Base-by-base conservation (phyloP, 352 stramenopile genomes). In the Pythium scleroteichum region DNA sequence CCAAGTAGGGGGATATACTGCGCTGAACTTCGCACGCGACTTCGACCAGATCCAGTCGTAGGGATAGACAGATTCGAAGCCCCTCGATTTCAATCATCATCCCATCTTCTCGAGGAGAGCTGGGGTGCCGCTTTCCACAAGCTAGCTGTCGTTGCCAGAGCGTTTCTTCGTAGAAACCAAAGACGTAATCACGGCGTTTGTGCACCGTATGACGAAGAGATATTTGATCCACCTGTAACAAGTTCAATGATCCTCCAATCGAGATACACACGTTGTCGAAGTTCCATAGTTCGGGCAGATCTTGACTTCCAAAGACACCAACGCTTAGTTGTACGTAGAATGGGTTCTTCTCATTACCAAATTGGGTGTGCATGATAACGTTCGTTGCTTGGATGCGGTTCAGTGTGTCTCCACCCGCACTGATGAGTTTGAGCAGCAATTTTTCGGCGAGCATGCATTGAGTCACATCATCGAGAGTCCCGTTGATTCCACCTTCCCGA, bases 141-240 rank as follows among this genome's bases (percentile, higher is more conserved):
- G 68, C 69, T n/a, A 45, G 45, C 60, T 73, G 55, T 8, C 85
- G 71, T 10, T 82, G 64, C 1, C 63, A 59, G 6, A 89, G 62
- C 59, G 79, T 69, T 22, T 79, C 72, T 67, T 92, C 85, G 53
- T 90, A 90, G 20, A 90, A 83, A 10, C 85, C 82, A 59, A 88
- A 90, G 0, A 90, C 71, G 40, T 88, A 85, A 29, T 88, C 71
- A 1, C 27, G 20, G 1, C 76, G 63, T 14, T 79, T 81, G 24
- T 70, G 59, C 9, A 90, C 13, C 0, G 81, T 92, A 33, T 86
- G 80, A 0, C 74, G 66, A 4, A 90, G 74, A 6, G 24, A 50
- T 35, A 94, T 55, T 13, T 38, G 24, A 49, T 78, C 54, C 13
- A 89, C 61, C 2, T 56, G 27, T 1, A 75, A 27, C 55, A 92